Evolutionary conservation across 2,329 filamentous ascomycete genomes (phyloP), one percentile per base, ranked within the genome.

Genomic region (Penicillium italicum): DNA sequence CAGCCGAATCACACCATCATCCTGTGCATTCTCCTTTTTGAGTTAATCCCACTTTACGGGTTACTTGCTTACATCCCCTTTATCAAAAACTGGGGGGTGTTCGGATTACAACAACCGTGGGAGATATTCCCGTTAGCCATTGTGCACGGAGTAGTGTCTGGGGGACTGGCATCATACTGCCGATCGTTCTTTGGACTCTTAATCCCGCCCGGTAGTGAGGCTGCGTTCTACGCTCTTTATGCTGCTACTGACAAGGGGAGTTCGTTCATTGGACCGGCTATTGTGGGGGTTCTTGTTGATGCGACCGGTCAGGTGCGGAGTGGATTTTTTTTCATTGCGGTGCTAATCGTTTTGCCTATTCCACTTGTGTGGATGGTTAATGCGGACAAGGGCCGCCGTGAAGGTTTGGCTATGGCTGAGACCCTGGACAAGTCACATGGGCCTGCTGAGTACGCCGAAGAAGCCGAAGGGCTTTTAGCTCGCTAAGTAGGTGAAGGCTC

Each of bases 181-280:
- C 85, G 92, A 18, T 90, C 88, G 40, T 79, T 97, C 2, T 97
- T 89, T 67, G 91, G 91, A 18, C 88, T 95, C 72, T 79, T 97
- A 54, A 94, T 97, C 55, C 92, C 92, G 0, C 89, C 90, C 0
- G 92, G 92, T 3, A 92, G 86, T 26, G 92, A 97, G 72, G 91
- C 92, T 0, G 91, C 91, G 0, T 97, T 97, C 69, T 97, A 94
- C 70, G 92, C 92, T 0, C 78, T 97, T 3, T 97, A 96, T 68
- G 92, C 92, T 22, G 95, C 96, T 56, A 97, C 92, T 0, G 92
- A 97, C 71, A 97, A 97, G 73, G 91, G 91, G 0, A 92, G 88
- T 37, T 93, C 88, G 65, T 82, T 96, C 1, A 95, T 97, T 69
- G 92, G 92, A 0, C 92, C 92, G 0, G 88, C 90, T 0, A 90